Conservation (phyloP, 2,329 filamentous ascomycete species). For the Trichoderma afroharzianum region DNA sequence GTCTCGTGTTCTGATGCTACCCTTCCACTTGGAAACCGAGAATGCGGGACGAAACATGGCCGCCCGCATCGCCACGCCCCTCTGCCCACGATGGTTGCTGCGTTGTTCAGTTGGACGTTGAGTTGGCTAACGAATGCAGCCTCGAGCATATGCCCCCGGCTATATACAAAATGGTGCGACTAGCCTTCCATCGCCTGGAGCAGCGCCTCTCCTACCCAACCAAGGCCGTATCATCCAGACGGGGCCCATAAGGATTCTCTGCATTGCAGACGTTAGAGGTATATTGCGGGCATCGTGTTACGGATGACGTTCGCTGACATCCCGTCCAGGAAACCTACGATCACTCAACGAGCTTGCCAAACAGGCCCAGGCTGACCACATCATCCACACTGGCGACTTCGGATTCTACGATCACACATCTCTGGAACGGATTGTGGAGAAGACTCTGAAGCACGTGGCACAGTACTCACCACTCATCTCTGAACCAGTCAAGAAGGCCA, state of each 20-base stretch:
- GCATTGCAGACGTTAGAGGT: constrained; percentile 72
- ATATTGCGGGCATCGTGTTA: constrained; percentile 18
- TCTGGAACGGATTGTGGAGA: constrained; percentile 94
- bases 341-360: constrained; percentile 96
- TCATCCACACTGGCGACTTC: constrained; percentile 98
- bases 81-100: background rate
- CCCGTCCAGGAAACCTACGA: constrained; percentile 75
- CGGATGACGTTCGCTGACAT: constrained; percentile 2
- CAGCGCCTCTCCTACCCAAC: constrained; percentile 63
- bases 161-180: constrained; percentile 62
- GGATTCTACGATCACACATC: constrained; percentile 98
- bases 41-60: background rate
- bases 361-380: constrained; percentile 91
- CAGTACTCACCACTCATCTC: constrained; percentile 95
- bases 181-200: constrained; percentile 53
- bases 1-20: background rate
- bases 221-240: constrained; percentile 64
- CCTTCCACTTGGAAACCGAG: background rate
- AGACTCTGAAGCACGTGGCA: constrained; percentile 96
- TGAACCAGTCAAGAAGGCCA: constrained; percentile 68
- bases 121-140: constrained; percentile 31
- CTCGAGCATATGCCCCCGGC: constrained; percentile 46
- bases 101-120: background rate
- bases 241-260: constrained; percentile 63
- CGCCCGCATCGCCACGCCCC: background rate